These are phyloP conservation scores for Chaetomium fimeti DNA, from an alignment of 495 filamentous ascomycete species.

Conservation along the genomic window DNA sequence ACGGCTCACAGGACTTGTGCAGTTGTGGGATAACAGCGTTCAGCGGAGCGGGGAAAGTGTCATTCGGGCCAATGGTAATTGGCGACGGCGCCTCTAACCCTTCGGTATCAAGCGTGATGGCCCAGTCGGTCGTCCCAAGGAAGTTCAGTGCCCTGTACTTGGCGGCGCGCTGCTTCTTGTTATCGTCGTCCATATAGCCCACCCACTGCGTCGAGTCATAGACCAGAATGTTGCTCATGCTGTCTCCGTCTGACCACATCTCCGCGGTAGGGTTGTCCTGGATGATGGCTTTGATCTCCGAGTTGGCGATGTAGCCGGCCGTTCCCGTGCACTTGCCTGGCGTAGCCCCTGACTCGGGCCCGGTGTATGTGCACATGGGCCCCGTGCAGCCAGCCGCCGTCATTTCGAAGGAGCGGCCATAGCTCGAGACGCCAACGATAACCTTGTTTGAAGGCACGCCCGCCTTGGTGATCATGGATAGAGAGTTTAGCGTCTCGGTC, in stretches of 20 bases:
- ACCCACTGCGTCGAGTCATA: conserved; percentile 39
- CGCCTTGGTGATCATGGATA: conserved; percentile 53
- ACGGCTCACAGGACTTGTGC: too few species aligned
- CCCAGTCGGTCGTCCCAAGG: conserved; percentile 44
- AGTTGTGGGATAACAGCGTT: too few species aligned
- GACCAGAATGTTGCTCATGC: conserved; percentile 44
- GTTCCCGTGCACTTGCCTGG: conserved; percentile 43
- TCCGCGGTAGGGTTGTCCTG: neutral
- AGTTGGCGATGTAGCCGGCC: conserved; percentile 38
- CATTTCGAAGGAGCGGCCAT: conserved; percentile 43
- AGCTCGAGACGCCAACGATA: conserved; percentile 42
- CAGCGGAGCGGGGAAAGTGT: too few species aligned
- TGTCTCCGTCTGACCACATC: conserved; percentile 23
- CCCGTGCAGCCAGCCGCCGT: conserved; percentile 10
- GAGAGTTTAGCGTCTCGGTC: conserved; percentile 43
- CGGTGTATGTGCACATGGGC: conserved; percentile 22
- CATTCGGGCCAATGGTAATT: too few species aligned
- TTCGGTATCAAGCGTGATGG: conserved; percentile 42
- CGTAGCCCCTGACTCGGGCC: conserved; percentile 18
- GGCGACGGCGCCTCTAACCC: too few species aligned
- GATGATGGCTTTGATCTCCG: conserved; percentile 38
- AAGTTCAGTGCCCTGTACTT: too few species aligned
- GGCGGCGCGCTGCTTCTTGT: conserved; percentile 29
- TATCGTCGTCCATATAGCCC: conserved; percentile 40
- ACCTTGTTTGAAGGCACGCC: conserved; percentile 45